Conservation (phyloP, 2,329 filamentous ascomycete species). For the Calonectria hawksworthii region DNA sequence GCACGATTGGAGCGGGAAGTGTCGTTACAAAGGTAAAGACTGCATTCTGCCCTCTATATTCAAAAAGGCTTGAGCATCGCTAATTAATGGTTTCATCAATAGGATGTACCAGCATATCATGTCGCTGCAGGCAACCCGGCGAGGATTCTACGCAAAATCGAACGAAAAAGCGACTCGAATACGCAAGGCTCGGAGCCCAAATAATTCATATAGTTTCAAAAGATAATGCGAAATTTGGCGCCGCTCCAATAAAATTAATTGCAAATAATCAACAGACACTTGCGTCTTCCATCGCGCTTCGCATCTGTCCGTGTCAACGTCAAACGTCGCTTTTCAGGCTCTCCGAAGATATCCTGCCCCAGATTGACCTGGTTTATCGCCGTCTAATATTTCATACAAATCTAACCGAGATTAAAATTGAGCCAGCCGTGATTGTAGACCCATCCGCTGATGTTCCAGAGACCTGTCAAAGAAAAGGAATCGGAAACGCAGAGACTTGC, state of each 20-base stretch:
- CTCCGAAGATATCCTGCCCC: background rate
- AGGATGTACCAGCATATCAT: constrained; percentile 48
- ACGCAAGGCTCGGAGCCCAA: no score
- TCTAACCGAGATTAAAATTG: background rate
- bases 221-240: background rate
- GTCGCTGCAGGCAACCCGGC: constrained; percentile 48
- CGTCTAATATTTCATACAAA: background rate
- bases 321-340: background rate
- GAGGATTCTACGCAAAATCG: constrained; percentile 35
- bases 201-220: background rate
- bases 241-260: background rate
- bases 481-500: background rate
- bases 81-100: background rate
- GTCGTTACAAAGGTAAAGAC: constrained; percentile 79
- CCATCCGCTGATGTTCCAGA: no score
- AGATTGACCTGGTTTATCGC: no score
- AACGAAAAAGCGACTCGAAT: constrained; percentile 15
- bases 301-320: background rate
- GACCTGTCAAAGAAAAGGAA: background rate
- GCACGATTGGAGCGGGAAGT: constrained; percentile 82
- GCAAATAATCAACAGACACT: background rate
- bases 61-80: constrained; percentile 26
- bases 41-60: background rate
- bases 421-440: background rate
- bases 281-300: background rate